Conservation (phyloP, 2,329 filamentous ascomycete genomes). For the Pyrenochaeta sp. region DNA sequence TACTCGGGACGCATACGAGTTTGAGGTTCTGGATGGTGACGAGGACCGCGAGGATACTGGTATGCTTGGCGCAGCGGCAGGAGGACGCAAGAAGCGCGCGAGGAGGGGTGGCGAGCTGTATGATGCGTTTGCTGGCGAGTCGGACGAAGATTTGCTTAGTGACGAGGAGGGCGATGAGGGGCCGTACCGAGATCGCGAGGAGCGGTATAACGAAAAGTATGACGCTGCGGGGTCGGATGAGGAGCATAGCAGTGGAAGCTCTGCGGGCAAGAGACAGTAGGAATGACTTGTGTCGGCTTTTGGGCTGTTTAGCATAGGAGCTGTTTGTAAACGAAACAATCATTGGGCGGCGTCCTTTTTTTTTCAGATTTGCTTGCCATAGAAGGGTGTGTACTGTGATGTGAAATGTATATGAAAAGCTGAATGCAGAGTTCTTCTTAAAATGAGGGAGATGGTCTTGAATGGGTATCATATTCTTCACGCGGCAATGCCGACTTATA, state of each 20-base stretch:
- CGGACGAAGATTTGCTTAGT: conserved; percentile 72
- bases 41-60: conserved; percentile 67
- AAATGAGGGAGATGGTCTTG: no score
- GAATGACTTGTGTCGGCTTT: not conserved
- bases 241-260: conserved; percentile 34
- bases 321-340: conserved; percentile 7
- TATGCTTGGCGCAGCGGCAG: conserved; percentile 44
- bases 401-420: not conserved
- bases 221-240: conserved; percentile 26
- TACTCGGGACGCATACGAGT: conserved; percentile 86
- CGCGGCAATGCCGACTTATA: no score
- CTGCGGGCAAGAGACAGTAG: conserved; percentile 36
- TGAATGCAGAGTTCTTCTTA: not conserved
- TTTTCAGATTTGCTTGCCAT: not conserved
- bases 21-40: conserved; percentile 87
- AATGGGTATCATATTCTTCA: conserved; percentile 25
- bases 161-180: conserved; percentile 51
- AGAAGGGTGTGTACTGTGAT: not conserved
- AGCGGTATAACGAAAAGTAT: conserved; percentile 44
- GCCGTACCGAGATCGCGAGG: conserved; percentile 42
- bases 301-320: conserved; percentile 5
- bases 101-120: conserved; percentile 87
- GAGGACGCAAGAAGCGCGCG: conserved; percentile 55
- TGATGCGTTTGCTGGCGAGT: conserved; percentile 94
- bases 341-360: conserved; percentile 27